Percentiles rank a stretch among this genome's conserved stretches.
phyloP scores from a whole-genome alignment of 176 grass and related monocot species.

The Aegilops longissima region DNA sequence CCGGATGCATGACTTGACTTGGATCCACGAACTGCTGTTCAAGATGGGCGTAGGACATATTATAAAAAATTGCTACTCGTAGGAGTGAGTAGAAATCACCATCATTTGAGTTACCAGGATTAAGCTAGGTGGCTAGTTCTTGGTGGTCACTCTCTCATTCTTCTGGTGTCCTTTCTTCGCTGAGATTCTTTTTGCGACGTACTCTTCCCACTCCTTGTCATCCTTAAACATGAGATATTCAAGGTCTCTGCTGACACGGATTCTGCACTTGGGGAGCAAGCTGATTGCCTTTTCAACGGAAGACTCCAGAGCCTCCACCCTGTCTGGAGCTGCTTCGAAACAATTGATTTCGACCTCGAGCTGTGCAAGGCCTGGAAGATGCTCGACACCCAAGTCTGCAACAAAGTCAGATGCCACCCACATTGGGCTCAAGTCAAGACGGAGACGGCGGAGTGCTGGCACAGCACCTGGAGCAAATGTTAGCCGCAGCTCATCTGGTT shows the following conservation, averaged over 20 bases:
- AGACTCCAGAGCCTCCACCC: not conserved
- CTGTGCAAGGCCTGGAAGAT: not conserved
- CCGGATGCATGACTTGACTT: too few species aligned
- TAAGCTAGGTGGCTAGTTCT: too few species aligned
- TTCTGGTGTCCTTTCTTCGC: too few species aligned
- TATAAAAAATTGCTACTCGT: too few species aligned
- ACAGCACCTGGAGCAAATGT: not conserved
- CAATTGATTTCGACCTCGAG: not conserved
- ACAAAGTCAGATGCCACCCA: not conserved
- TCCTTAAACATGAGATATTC: too few species aligned
- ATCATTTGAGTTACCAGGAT: too few species aligned
- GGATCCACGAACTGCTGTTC: too few species aligned
- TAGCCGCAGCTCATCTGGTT: not conserved
- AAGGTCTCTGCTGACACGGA: fast-evolving
- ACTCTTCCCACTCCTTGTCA: too few species aligned
- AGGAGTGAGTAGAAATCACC: too few species aligned
- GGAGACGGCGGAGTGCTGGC: not conserved
- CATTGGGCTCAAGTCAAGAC: not conserved
- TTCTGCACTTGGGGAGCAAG: not conserved
- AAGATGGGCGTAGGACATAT: too few species aligned
- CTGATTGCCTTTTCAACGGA: not conserved
- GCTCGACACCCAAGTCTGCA: not conserved
- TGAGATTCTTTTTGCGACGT: too few species aligned
- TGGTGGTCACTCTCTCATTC: too few species aligned
- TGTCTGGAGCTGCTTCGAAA: fast-evolving